A percentile compares a stretch with the other conserved stretches of the same genome.
These are phyloP conservation scores for Metarhizium album DNA, from an alignment of 2,329 filamentous ascomycete species.

Conservation along the genomic window DNA sequence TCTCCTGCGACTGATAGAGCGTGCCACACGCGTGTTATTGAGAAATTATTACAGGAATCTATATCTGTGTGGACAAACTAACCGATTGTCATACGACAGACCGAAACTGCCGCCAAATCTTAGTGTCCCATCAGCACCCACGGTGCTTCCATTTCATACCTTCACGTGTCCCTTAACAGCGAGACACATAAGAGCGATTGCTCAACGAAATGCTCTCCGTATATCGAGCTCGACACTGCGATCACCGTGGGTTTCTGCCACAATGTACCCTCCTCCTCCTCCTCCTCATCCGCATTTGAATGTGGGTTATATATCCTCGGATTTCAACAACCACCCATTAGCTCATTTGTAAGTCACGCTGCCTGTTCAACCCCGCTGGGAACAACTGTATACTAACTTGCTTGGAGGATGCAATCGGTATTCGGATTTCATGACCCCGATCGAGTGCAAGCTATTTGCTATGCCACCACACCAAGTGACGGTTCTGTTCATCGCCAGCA, in stretches of 20 bases:
- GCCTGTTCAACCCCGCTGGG: not conserved
- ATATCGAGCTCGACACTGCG: conserved; percentile 86
- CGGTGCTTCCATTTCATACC: conserved; percentile 92
- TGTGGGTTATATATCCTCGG: conserved; percentile 91
- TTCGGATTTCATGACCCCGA: conserved; percentile 76
- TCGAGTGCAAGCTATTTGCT: conserved; percentile 79
- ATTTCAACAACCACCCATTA: conserved; percentile 97
- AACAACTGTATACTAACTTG: not conserved
- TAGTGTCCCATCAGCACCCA: conserved; percentile 77
- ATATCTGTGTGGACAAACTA: conserved; percentile 51
- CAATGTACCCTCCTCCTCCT: conserved; percentile 73
- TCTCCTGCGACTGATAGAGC: conserved; percentile 72
- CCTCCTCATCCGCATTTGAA: conserved; percentile 78
- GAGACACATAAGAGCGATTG: conserved; percentile 85
- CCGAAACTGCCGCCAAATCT: conserved; percentile 64
- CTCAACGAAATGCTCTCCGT: conserved; percentile 83
- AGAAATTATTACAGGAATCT: conserved; percentile 85
- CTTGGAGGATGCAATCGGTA: conserved; percentile 76
- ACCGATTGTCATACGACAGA: conserved; percentile 50
- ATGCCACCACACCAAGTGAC: conserved; percentile 88
- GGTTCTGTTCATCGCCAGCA: conserved; percentile 80
- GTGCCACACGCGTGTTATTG: conserved; percentile 63
- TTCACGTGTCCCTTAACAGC: conserved; percentile 92
- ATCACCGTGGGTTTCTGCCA: conserved; percentile 72
- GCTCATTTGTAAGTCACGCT: conserved; percentile 61